These are phyloP conservation scores for Calocera cornea DNA, from an alignment of 768 basidiomycete genomes.

Conservation along the genomic window DNA sequence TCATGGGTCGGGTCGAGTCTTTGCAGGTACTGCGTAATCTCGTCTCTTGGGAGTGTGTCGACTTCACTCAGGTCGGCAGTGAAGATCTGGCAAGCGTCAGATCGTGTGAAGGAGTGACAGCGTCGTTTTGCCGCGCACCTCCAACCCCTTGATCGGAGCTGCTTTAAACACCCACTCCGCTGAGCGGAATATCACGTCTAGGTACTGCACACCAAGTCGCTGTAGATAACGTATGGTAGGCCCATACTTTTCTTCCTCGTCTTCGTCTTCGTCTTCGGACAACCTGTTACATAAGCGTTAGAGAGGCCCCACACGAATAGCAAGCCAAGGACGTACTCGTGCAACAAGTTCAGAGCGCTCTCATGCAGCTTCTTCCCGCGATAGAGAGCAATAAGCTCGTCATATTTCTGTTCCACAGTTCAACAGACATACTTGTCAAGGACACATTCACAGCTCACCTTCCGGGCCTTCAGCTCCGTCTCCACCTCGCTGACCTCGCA, in stretches of 20 bases:
- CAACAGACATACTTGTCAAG: neutral
- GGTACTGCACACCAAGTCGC: slow-evolving; percentile 70
- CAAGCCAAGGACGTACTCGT: slow-evolving; percentile 44
- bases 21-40: slow-evolving; percentile 68
- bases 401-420: slow-evolving; percentile 52
- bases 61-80: slow-evolving; percentile 73
- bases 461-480: slow-evolving; percentile 62
- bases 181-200: slow-evolving; percentile 67
- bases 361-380: slow-evolving; percentile 91
- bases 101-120: neutral
- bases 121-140: slow-evolving; percentile 38
- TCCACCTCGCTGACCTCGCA: slow-evolving; percentile 93
- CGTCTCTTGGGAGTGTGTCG: slow-evolving; percentile 59
- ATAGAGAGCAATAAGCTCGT: slow-evolving; percentile 82
- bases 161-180: slow-evolving; percentile 76
- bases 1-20: slow-evolving; percentile 38
- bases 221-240: slow-evolving; percentile 85
- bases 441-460: slow-evolving; percentile 37
- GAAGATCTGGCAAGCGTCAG: slow-evolving; percentile 52
- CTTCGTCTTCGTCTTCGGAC: slow-evolving; percentile 61
- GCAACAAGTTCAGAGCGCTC: slow-evolving; percentile 71
- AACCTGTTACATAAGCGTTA: slow-evolving; percentile 36
- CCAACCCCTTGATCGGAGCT: slow-evolving; percentile 58
- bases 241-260: slow-evolving; percentile 56
- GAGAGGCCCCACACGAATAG: neutral